Conservation (phyloP, 345 rosid genomes). For the Pistacia integerrima region DNA sequence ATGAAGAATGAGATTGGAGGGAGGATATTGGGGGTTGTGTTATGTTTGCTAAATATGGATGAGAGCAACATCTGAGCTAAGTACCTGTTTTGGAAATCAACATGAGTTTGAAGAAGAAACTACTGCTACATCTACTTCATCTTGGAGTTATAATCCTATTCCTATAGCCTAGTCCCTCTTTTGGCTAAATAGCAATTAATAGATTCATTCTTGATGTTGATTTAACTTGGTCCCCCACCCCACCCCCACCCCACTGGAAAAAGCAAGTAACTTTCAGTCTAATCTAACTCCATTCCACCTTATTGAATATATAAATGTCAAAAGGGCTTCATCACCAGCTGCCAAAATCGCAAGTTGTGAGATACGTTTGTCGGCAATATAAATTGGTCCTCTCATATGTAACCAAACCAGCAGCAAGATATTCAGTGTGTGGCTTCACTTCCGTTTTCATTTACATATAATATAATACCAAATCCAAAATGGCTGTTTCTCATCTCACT, state of each 20-base stretch:
- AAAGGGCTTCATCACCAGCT: too few relatives aligned
- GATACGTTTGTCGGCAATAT: constrained; percentile 10
- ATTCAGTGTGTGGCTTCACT: too few relatives aligned
- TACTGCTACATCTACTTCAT: neutral
- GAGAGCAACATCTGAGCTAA: constrained; percentile 14
- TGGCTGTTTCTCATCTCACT: too few relatives aligned
- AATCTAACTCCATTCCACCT: neutral
- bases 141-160: neutral
- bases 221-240: neutral
- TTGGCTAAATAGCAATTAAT: too few relatives aligned
- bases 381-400: neutral
- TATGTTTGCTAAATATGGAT: constrained; percentile 47
- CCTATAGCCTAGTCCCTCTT: neutral
- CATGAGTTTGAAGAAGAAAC: neutral
- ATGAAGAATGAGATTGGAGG: too few relatives aligned
- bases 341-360: constrained; percentile 1
- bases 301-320: too few relatives aligned
- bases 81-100: constrained; percentile 35
- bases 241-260: neutral
- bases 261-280: neutral
- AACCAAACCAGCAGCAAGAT: neutral
- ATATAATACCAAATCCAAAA: too few relatives aligned
- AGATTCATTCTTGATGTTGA: too few relatives aligned
- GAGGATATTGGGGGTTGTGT: neutral
- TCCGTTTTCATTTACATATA: too few relatives aligned